A percentile compares a stretch with the other conserved stretches of the same genome.
Evolutionary conservation across 2,329 filamentous ascomycete genomes (phyloP).

Genomic region (Truncatella angustata): DNA sequence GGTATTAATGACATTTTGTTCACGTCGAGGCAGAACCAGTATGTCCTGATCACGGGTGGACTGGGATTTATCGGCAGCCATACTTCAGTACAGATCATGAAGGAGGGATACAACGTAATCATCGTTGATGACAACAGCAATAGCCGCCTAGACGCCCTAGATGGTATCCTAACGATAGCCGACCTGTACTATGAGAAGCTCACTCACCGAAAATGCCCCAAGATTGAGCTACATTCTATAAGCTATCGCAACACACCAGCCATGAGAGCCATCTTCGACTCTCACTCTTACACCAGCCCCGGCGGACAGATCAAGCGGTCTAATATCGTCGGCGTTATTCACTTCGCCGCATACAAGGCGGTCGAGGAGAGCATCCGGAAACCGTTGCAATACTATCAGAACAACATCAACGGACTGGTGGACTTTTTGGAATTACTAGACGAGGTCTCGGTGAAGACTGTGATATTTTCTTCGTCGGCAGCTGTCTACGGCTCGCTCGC

Average conservation of each 20-base stretch:
- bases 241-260: slow-evolving; percentile 26
- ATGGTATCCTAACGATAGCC: slow-evolving; percentile 1
- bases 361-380: slow-evolving; percentile 61
- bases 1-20: neutral
- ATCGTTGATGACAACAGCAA: slow-evolving; percentile 46
- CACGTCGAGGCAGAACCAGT: neutral
- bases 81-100: slow-evolving; percentile 51
- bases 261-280: slow-evolving; percentile 27
- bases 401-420: slow-evolving; percentile 49
- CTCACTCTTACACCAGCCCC: neutral
- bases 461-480: slow-evolving; percentile 67
- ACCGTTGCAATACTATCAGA: slow-evolving; percentile 64
- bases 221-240: neutral
- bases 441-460: slow-evolving; percentile 60
- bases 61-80: slow-evolving; percentile 57
- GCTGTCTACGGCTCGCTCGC: slow-evolving; percentile 56
- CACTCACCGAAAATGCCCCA: neutral
- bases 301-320: slow-evolving; percentile 27
- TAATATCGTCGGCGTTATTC: slow-evolving; percentile 61
- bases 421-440: slow-evolving; percentile 53
- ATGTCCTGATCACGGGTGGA: slow-evolving; percentile 48
- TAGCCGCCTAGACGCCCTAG: slow-evolving; percentile 5
- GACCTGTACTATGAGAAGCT: neutral
- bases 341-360: slow-evolving; percentile 68
- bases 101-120: slow-evolving; percentile 52